Evolutionary conservation across 2,329 filamentous ascomycete species (phyloP).

Genomic region (Sarocladiaceae sp.): DNA sequence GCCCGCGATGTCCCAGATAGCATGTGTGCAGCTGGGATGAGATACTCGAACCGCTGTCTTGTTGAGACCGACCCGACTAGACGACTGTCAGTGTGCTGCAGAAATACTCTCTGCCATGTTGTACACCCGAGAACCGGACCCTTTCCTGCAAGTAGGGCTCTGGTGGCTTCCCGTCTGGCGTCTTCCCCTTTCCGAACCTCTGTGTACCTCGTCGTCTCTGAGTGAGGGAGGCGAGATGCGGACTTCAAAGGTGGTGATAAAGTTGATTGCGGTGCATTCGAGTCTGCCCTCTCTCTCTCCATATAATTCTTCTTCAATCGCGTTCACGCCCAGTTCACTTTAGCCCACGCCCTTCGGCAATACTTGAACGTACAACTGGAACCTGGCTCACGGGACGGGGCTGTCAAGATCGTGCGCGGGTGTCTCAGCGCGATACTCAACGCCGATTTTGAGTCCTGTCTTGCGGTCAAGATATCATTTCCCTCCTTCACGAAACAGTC

Average conservation of each 20-base stretch:
- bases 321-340: no score
- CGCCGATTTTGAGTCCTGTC: background rate
- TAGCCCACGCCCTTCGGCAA: background rate
- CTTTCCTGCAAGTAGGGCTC: constrained; percentile 2
- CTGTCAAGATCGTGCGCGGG: background rate
- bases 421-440: background rate
- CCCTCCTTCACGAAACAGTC: background rate
- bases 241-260: no score
- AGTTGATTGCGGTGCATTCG: no score
- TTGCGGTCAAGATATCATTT: background rate
- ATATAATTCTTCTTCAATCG: no score
- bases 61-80: no score
- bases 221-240: background rate
- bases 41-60: no score
- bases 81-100: no score
- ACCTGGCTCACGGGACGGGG: background rate
- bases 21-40: no score
- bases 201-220: background rate
- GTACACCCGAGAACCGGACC: constrained; percentile 7
- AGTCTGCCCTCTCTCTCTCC: no score
- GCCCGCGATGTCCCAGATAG: no score
- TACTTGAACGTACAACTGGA: constrained; percentile 3
- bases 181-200: background rate
- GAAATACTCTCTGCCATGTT: no score
- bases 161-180: background rate